Evolutionary conservation across 495 filamentous ascomycete genomes (phyloP).

Genomic region (Aspergillus nanangensis): DNA sequence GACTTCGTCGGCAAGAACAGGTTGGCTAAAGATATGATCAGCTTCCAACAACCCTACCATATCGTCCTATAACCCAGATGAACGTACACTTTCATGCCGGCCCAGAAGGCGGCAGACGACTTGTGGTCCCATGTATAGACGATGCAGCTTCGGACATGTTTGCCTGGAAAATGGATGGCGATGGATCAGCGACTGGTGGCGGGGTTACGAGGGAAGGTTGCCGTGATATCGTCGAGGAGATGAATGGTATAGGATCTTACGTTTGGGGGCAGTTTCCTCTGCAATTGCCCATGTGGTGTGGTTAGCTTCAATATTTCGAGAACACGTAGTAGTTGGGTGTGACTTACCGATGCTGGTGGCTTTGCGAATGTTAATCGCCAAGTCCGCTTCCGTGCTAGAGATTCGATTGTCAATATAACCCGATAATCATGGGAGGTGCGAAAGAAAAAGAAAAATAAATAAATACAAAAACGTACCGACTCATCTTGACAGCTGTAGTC

Average conservation of each 20-base stretch:
- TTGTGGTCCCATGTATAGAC: constrained; percentile 99
- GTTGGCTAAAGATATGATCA: constrained; percentile 81
- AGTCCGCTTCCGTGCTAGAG: constrained; percentile 81
- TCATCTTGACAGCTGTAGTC: constrained; percentile 30
- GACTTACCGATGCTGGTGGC: constrained; percentile 78
- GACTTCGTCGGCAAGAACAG: constrained; percentile 90
- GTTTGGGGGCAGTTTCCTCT: constrained; percentile 95
- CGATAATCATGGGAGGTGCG: neutral
- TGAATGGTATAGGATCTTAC: constrained; percentile 49
- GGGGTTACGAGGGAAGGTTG: too few species aligned
- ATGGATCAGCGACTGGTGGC: constrained; percentile 19
- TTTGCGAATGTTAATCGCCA: constrained; percentile 94
- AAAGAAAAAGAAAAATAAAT: too few species aligned
- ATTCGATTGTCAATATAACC: neutral
- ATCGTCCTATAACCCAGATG: too few species aligned
- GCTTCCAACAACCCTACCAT: too few species aligned
- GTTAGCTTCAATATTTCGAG: too few species aligned
- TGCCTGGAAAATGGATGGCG: constrained; percentile 45
- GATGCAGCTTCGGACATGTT: constrained; percentile 97
- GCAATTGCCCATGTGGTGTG: constrained; percentile 16
- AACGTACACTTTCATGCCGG: constrained; percentile 96
- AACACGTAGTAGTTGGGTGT: neutral
- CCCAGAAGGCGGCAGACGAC: constrained; percentile 93
- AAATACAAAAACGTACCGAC: constrained; percentile 35
- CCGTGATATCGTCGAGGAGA: too few species aligned